A percentile compares a stretch with the other conserved stretches of the same genome.
phyloP scores from a whole-genome alignment of 2,329 filamentous ascomycete genomes.

The Daldinia sp. region DNA sequence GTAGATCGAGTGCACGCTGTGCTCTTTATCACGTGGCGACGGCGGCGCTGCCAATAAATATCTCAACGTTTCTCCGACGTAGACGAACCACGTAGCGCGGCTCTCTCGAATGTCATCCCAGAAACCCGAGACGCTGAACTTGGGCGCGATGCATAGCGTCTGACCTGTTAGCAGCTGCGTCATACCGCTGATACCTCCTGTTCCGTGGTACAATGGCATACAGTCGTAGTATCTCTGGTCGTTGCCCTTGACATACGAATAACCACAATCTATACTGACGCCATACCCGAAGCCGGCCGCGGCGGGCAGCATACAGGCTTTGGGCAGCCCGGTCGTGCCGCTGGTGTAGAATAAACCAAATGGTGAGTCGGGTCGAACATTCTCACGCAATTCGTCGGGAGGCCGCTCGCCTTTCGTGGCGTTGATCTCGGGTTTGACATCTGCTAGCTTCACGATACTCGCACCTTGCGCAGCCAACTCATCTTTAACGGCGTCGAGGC shows the following conservation, averaged over 20 bases:
- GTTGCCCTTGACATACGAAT: conserved; percentile 45
- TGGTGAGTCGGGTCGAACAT: conserved; percentile 61
- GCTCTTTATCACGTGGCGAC: conserved; percentile 66
- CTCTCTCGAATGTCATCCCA: conserved; percentile 76
- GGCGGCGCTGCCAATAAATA: conserved; percentile 76
- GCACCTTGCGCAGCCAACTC: conserved; percentile 62
- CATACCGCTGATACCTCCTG: conserved; percentile 68
- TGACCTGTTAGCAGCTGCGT: conserved; percentile 60
- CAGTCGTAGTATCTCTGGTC: conserved; percentile 75
- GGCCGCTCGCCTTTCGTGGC: conserved; percentile 59
- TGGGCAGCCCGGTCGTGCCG: conserved; percentile 79
- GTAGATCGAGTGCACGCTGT: conserved; percentile 66
- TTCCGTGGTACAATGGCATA: conserved; percentile 82
- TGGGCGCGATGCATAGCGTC: conserved; percentile 69
- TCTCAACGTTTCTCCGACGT: conserved; percentile 79
- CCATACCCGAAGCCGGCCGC: conserved; percentile 49
- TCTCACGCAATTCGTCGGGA: conserved; percentile 62
- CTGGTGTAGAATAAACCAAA: conserved; percentile 76
- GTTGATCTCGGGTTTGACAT: conserved; percentile 53
- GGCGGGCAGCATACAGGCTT: conserved; percentile 70
- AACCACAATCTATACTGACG: conserved; percentile 45
- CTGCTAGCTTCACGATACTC: conserved; percentile 62
- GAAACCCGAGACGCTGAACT: conserved; percentile 74
- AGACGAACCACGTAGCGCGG: conserved; percentile 74
- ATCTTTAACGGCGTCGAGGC: conserved; percentile 65